A percentile compares a stretch with the other conserved stretches of the same genome.
Evolutionary conservation across 2,329 filamentous ascomycete species (phyloP).

Genomic region (Teratosphaeria zuluensis): DNA sequence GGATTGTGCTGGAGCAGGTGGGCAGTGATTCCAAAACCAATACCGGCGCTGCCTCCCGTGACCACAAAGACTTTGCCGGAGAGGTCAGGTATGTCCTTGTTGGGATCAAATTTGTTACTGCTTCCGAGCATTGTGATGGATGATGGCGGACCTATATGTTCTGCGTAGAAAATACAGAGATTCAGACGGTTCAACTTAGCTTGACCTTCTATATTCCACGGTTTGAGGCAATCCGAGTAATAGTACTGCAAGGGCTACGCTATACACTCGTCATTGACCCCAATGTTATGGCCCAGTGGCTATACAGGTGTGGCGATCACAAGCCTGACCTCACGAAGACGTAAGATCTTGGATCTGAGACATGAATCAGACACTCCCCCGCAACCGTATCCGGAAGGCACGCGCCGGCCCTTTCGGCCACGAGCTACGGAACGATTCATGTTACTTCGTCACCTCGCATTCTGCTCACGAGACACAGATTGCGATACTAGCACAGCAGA

Average conservation of each 20-base stretch:
- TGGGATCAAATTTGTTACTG: conserved; percentile 30
- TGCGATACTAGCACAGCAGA: background rate
- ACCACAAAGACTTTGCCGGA: conserved; percentile 32
- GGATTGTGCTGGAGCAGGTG: conserved; percentile 33
- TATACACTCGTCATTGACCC: background rate
- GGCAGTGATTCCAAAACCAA: conserved; percentile 38
- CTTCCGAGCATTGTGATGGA: background rate
- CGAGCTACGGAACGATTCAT: background rate
- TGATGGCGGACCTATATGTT: background rate
- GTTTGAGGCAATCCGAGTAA: too few species aligned
- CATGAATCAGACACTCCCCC: background rate
- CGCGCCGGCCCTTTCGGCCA: background rate
- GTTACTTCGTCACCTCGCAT: background rate
- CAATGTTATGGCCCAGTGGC: background rate
- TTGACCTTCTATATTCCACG: background rate
- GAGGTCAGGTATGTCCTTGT: conserved; percentile 31
- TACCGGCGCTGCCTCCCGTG: conserved; percentile 30
- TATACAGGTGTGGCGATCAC: background rate
- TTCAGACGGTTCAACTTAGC: background rate
- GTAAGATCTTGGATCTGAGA: background rate
- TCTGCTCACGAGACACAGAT: background rate
- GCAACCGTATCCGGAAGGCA: background rate
- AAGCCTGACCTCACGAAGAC: background rate
- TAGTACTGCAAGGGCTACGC: background rate
- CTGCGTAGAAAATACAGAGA: too few species aligned